Base-by-base conservation (phyloP, 305 asterid species). In the Fraxinus floribunda region DNA sequence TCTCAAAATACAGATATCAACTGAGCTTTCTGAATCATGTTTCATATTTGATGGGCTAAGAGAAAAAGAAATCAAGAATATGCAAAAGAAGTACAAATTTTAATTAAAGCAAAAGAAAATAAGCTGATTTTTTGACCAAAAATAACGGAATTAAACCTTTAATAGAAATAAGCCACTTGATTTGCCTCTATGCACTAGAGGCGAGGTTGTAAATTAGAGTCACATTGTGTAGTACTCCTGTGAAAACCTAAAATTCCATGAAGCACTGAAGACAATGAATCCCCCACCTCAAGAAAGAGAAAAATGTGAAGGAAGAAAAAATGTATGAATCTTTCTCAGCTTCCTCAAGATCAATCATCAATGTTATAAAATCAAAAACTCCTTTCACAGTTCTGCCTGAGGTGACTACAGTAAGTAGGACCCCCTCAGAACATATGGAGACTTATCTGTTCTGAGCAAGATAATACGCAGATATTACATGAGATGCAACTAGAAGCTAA, bases 391-490 rank as follows among this genome's bases (percentile, higher is more conserved):
- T 60, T 60, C 71, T 6, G 30, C 71, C 20, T 20, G 71, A 60
- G 71, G 8, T 60, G 13, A 60, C 32, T 7, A 60, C 13, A 60
- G 13, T 20, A 20, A 4, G 71, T 60, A 60, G 71, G 71, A 20
- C 10, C 71, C 32, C 30, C 4, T 60, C 9, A 60, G 30, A 13
- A 60, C 71, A 60, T 7, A 7, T 60, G 71, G 41, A 81, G 52
- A 76, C 4, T 78, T 24, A 39, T 57, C 55, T 55, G 66, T 73
- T 71, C 26, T 29, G 75, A 55, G 13, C 80, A 84, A 22, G 29
- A n/a, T 7, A 36, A 60, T 60, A 60, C 22, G n/a, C 16, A 72
- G 62, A 7, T 16, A 39, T 66, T 55, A 36, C 70, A 84, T 34
- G 22, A 75, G 39, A 41, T 39, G 34, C 29, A 18, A 78, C 52